phyloP scores from a whole-genome alignment of 2,329 filamentous ascomycete genomes.

The Hymenotorrendiella dingleyae region DNA sequence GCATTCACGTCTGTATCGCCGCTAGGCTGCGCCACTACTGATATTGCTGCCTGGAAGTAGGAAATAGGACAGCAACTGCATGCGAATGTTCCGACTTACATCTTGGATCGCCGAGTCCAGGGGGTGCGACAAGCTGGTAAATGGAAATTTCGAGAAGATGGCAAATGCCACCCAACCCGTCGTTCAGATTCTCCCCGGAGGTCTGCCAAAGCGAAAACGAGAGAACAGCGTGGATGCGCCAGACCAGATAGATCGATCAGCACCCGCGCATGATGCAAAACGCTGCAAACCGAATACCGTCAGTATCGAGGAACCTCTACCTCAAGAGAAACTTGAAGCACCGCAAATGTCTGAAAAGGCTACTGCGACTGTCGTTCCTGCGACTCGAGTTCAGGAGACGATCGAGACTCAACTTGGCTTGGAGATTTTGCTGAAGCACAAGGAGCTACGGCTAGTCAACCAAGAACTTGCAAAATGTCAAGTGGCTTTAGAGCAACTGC shows the following conservation, averaged over 20 bases:
- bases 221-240: conserved; percentile 16
- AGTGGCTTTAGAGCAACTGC: conserved; percentile 84
- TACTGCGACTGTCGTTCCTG: conserved; percentile 8
- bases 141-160: conserved; percentile 38
- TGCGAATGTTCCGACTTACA: conserved; percentile 54
- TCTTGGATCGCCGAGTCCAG: conserved; percentile 50
- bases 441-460: conserved; percentile 88
- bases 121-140: conserved; percentile 48
- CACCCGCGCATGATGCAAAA: conserved; percentile 25
- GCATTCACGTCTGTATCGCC: conserved; percentile 2
- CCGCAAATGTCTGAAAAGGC: background rate
- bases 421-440: conserved; percentile 89
- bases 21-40: conserved; percentile 10
- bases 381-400: conserved; percentile 28
- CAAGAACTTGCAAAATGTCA: conserved; percentile 96
- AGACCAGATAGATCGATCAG: conserved; percentile 2
- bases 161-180: conserved; percentile 21
- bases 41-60: too few species aligned
- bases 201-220: conserved; percentile 25
- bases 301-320: background rate
- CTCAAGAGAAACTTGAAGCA: background rate
- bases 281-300: conserved; percentile 29
- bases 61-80: too few species aligned
- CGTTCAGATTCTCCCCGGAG: conserved; percentile 17
- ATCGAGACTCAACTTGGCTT: conserved; percentile 85